Base-by-base conservation (phyloP, 768 basidiomycete species). In the Lepiota subincarnata region DNA sequence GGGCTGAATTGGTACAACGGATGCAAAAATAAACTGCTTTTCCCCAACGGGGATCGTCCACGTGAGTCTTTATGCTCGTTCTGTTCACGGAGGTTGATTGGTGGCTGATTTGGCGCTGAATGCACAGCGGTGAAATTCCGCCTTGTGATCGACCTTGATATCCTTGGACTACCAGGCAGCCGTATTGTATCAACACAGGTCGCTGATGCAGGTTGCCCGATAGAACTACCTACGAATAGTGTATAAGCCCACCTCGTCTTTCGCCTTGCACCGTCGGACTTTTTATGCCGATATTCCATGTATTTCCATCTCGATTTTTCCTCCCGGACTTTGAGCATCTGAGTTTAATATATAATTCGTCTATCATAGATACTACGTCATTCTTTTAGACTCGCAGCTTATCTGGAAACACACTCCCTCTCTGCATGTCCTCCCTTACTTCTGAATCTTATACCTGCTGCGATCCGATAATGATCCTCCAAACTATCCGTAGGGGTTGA, bases 1-100 rank as follows among this genome's bases (percentile, higher is more conserved):
- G 87, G 86, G 88, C 64, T 65, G 6, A 82, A 81, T 50, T 89
- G 87, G 83, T 88, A 93, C 65, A 73, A 86, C 53, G 86, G 80
- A 5, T 94, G 92, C 73, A 78, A 77, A 70, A 86, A 91, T 64
- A 62, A 67, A 37, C 73, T 67, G 35, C 63, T 81, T 26, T 80
- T 71, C 65, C 31, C 66, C 2, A 69, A 70, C 62, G 81, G 79
- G n/a, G 70, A 66, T 43, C 81, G 85, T 50, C 82, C 79, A 51
- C 76, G 84, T 92, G 62, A 28, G 86, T 77, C 22, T 53, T 5
- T 0, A 7, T 41, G 57, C 43, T 11, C 44, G 20, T 26, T 1
- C 4, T 12, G 18, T 47, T 39, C 19, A 24, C 42, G 43, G 31
- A 28, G 5, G 36, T 11, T 50, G 45, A 46, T 19, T 44, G n/a